A percentile compares a stretch with the other conserved stretches of the same genome.
phyloP scores from a whole-genome alignment of 1,284 basidiomycete species.

The Apiotrichum gracile region DNA sequence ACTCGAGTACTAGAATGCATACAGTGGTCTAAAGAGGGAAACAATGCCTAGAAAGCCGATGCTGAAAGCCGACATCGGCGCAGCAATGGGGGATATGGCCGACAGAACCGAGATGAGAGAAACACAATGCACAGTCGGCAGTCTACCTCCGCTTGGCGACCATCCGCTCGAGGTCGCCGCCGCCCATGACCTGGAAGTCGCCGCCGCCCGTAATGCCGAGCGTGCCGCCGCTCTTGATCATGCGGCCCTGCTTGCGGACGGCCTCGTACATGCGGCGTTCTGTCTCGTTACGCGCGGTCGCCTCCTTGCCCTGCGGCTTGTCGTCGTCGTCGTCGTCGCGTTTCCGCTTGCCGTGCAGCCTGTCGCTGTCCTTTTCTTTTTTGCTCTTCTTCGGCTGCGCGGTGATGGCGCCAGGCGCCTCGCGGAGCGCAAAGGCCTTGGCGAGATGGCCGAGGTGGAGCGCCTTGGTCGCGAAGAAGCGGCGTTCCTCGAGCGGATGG shows the following conservation, averaged over 20 bases:
- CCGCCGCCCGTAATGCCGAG: conserved; percentile 53
- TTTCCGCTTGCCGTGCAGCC: conserved; percentile 47
- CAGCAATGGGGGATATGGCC: too few relatives aligned
- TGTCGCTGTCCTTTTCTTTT: conserved; percentile 14
- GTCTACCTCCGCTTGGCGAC: conserved; percentile 17
- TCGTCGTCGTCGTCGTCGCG: conserved; percentile 51
- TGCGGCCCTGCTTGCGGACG: conserved; percentile 75
- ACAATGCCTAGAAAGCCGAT: too few relatives aligned
- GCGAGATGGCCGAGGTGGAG: conserved; percentile 94
- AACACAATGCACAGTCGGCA: too few relatives aligned
- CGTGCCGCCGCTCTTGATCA: conserved; percentile 71
- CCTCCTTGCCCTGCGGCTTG: conserved; percentile 41
- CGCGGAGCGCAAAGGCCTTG: conserved; percentile 91
- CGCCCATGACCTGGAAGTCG: conserved; percentile 77
- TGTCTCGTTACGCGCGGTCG: conserved; percentile 52
- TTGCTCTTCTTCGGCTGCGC: conserved; percentile 23
- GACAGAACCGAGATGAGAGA: too few relatives aligned
- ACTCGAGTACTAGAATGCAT: too few relatives aligned
- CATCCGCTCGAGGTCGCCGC: conserved; percentile 63
- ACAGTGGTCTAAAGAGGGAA: too few relatives aligned
- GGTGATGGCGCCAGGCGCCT: conserved; percentile 70
- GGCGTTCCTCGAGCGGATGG: conserved; percentile 89
- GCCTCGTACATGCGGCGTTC: conserved; percentile 82
- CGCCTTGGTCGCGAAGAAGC: conserved; percentile 89
- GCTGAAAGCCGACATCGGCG: too few relatives aligned